Evolutionary conservation across 1,284 basidiomycete species (phyloP).

Genomic region (Cutaneotrichosporon dermatis): DNA sequence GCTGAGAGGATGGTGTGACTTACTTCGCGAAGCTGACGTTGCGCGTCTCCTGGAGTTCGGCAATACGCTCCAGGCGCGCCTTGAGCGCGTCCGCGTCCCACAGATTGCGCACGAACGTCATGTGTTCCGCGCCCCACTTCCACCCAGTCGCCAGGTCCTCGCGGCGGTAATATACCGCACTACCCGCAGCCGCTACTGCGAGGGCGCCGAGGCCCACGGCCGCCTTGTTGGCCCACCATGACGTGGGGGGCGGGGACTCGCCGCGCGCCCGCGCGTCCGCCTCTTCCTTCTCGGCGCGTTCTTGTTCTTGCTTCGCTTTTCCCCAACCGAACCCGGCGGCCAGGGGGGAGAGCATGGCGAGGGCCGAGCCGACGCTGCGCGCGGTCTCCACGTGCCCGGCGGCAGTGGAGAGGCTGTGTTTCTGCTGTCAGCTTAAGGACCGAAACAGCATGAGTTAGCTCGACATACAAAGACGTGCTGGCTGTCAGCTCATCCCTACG

Average conservation of each 20-base stretch:
- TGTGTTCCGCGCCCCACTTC: conserved; percentile 77
- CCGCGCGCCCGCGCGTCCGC: neutral
- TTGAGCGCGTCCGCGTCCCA: conserved; percentile 73
- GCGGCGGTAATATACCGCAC: conserved; percentile 72
- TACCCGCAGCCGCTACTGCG: conserved; percentile 66
- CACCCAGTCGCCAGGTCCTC: conserved; percentile 65
- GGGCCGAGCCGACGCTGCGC: conserved; percentile 51
- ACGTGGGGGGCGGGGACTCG: neutral
- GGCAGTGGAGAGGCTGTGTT: conserved; percentile 74
- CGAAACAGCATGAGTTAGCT: neutral
- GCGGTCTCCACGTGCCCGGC: conserved; percentile 68
- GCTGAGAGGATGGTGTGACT: conserved; percentile 34
- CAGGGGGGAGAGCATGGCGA: conserved; percentile 58
- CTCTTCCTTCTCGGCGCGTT: neutral
- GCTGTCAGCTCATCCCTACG: neutral
- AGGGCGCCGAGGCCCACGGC: conserved; percentile 55
- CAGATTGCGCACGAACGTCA: conserved; percentile 81
- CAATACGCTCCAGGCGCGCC: conserved; percentile 60
- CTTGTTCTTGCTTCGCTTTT: conserved; percentile 21
- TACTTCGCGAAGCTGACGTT: conserved; percentile 68
- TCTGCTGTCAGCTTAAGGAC: conserved; percentile 45
- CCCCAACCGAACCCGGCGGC: conserved; percentile 48
- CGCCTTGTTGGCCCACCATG: conserved; percentile 24
- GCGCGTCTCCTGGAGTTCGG: conserved; percentile 55
- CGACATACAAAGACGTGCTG: conserved; percentile 38